Conservation (phyloP, 257 asterid species). For the Leonotis leonurus region DNA sequence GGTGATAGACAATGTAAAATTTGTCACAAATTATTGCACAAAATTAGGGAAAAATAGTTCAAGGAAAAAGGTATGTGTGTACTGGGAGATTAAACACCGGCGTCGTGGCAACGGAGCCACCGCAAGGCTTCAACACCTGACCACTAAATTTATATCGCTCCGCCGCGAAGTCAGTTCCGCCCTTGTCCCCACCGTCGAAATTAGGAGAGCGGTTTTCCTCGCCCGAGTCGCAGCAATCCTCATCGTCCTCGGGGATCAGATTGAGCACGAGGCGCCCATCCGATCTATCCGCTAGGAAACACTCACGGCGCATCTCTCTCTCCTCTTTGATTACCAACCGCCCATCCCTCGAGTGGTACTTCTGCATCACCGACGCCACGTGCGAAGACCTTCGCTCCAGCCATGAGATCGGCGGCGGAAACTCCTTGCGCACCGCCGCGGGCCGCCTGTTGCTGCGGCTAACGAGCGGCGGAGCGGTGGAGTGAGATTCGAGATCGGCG, state of each 20-base stretch:
- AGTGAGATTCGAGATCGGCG: constrained; percentile 32
- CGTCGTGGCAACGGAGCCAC: constrained; percentile 25
- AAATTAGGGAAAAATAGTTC: no score
- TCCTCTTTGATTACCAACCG: constrained; percentile 54
- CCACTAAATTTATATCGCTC: constrained; percentile 21
- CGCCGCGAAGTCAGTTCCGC: constrained; percentile 5
- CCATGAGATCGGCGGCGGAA: constrained; percentile 63
- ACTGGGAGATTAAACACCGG: constrained; percentile 36
- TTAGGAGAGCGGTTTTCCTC: neutral
- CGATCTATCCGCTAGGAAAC: constrained; percentile 45
- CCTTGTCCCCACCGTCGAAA: constrained; percentile 19
- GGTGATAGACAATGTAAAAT: no score
- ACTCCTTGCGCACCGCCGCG: constrained; percentile 19
- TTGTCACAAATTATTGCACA: no score
- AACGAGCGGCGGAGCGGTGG: neutral
- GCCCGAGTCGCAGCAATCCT: neutral
- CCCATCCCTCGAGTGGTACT: constrained; percentile 42
- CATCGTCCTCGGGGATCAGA: constrained; percentile 38
- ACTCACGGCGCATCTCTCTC: constrained; percentile 46
- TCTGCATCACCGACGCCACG: constrained; percentile 63
- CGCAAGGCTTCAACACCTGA: constrained; percentile 27
- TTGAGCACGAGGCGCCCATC: constrained; percentile 49
- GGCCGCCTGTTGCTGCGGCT: constrained; percentile 2
- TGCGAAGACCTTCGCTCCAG: constrained; percentile 34
- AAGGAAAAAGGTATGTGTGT: constrained; percentile 23